Conservation (phyloP, 176 grass and related monocot species). For the Avena eriantha region DNA sequence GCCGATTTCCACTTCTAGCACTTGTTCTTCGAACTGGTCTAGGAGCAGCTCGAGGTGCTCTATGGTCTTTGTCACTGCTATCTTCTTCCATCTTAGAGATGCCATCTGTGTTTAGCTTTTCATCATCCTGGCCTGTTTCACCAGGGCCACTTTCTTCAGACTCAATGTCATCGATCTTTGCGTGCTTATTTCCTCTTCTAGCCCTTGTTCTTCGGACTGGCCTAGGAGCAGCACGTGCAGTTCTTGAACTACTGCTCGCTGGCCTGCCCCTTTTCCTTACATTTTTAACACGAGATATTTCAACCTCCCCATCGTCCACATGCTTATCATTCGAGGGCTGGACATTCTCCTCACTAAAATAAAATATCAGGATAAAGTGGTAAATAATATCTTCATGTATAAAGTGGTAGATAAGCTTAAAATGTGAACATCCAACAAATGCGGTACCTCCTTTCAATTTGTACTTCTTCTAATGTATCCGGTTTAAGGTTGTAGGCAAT, state of each 20-base stretch:
- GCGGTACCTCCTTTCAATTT: conserved; percentile 71
- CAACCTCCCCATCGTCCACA: conserved; percentile 21
- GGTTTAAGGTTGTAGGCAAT: conserved; percentile 85
- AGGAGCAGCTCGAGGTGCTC: conserved; percentile 36
- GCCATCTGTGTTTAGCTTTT: conserved; percentile 42
- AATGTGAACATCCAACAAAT: conserved; percentile 30
- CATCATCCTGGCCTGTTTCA: conserved; percentile 45
- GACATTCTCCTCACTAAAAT: conserved; percentile 57
- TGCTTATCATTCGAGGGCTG: conserved; percentile 46
- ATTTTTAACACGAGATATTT: conserved; percentile 43
- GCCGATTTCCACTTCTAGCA: conserved; percentile 55
- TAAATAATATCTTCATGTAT: neutral
- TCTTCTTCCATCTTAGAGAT: conserved; percentile 43
- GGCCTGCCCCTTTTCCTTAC: conserved; percentile 67
- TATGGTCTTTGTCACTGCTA: conserved; percentile 32
- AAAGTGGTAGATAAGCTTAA: conserved; percentile 4
- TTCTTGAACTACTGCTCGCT: conserved; percentile 37
- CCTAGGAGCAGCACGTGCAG: conserved; percentile 60
- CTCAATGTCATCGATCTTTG: conserved; percentile 62
- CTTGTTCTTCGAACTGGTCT: conserved; percentile 50
- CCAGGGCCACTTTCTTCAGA: conserved; percentile 57
- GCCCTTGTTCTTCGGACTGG: conserved; percentile 51
- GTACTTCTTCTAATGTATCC: conserved; percentile 69
- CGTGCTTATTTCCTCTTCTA: conserved; percentile 60
- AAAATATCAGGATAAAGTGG: conserved; percentile 22